Percentiles rank a stretch among this genome's conserved stretches.
Conservation (phyloP, 1,284 basidiomycete genomes). For the Erythrobasidium hasegawianum region DNA sequence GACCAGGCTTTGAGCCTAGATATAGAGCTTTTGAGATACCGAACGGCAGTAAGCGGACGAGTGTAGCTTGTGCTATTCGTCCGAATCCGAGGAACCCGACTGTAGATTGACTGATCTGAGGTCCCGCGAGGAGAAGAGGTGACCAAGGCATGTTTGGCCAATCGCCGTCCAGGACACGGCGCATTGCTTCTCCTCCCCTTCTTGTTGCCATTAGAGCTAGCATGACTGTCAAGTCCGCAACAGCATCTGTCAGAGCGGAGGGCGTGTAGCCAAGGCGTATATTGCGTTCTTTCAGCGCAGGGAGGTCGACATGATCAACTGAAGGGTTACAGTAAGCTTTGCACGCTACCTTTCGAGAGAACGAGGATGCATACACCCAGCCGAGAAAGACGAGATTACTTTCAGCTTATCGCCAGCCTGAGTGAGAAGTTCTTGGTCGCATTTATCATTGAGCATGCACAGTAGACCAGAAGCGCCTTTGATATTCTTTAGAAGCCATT, state of each 20-base stretch:
- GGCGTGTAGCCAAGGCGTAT: conserved; percentile 74
- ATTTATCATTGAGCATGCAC: conserved; percentile 66
- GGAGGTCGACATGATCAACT: conserved; percentile 71
- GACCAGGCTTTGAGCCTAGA: conserved; percentile 47
- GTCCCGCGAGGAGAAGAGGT: conserved; percentile 74
- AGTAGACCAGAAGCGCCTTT: conserved; percentile 63
- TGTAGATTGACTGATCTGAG: conserved; percentile 58
- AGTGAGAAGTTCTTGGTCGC: conserved; percentile 66
- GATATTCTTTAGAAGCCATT: conserved; percentile 75
- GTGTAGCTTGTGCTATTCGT: conserved; percentile 76
- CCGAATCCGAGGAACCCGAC: conserved; percentile 92
- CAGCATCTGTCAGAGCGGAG: conserved; percentile 51
- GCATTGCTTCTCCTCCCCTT: conserved; percentile 58
- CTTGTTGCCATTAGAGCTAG: conserved; percentile 85
- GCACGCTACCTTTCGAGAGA: too few relatives aligned
- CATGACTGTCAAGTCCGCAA: conserved; percentile 82
- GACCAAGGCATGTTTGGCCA: conserved; percentile 70
- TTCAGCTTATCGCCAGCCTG: conserved; percentile 60
- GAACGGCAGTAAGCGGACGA: conserved; percentile 72
- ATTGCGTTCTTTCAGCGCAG: conserved; percentile 60
- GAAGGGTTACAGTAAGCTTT: neutral
- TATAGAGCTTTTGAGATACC: conserved; percentile 68
- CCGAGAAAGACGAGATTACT: conserved; percentile 76
- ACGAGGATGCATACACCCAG: conserved; percentile 44
- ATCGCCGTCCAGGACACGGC: conserved; percentile 44